Base-by-base conservation (phyloP, 2,329 filamentous ascomycete genomes). In the Trichophyton rubrum region DNA sequence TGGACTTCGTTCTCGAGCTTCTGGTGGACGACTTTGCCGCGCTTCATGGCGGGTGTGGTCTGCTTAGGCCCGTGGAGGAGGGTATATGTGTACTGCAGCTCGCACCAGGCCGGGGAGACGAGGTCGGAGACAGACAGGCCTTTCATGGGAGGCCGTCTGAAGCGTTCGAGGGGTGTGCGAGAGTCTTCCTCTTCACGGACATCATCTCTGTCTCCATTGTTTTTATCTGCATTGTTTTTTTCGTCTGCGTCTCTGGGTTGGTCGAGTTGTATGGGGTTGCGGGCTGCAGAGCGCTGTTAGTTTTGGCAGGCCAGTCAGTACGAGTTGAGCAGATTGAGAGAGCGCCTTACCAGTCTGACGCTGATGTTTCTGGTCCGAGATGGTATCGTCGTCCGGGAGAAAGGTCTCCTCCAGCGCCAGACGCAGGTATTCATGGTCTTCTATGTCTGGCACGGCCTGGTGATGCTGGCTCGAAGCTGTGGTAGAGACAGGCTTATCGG, bases 71-170 rank as follows among this genome's bases (percentile, higher is more conserved):
- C 93, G 68, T 86, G 83, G 60, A 85, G 88, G 60, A 99, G 79
- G 0, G 85, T 89, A 74, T 95, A 96, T 79, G 85, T 90, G 68
- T 96, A 95, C 71, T 97, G 91, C 62, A 97, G 73, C 73, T 99
- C 92, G 72, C 93, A 99, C 93, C 93, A 99, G 6, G 91, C 86
- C 1, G 91, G 91, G 0, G 89, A 87, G 0, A 91, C 84, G 24
- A 97, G 76, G 72, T 99, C 93, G 1, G 89, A 90, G 0, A 97
- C 93, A 0, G 88, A 90, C 6, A 97, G 80, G 0, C 88, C 84
- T 69, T 89, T 92, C 68, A 81, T 86, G 0, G 89, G 89, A 60
- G 82, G 85, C 0, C 84, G 84, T 41, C 91, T 86, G 67, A 95
- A 96, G 38, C 87, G 84, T 64, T 90, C 81, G 1, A 96, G 75